Base-by-base conservation (phyloP, 257 asterid genomes). In the Buddleja alternifolia region DNA sequence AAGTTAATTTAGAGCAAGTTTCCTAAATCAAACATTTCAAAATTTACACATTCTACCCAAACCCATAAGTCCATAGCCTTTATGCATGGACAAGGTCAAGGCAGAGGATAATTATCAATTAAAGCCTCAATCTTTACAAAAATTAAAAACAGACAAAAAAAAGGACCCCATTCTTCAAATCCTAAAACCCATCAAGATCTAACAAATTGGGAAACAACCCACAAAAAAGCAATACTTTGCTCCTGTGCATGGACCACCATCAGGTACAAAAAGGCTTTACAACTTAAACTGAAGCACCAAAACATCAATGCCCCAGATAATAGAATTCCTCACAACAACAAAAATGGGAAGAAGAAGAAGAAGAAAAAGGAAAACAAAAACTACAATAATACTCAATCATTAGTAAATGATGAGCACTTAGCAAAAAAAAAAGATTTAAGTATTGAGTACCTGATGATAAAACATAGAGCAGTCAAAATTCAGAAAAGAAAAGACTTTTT, bases 211-310 rank as follows among this genome's bases (percentile, higher is more conserved):
- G 77, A 17, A 39, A 47, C 24, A 46, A 39, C 48, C 2, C 23
- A 29, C 17, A 20, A 55, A 45, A 56, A 58, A 37, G 63, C 50
- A 53, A 0, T 15, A 74, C 34, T 32, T 63, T 46, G 5, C 34
- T 63, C 57, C 47, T 62, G 41, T 79, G 78, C 68, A 64, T 67
- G 78, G 74, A 67, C 78, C 80, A 66, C 48, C 73, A 67, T 71
- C 59, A 36, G 16, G 61, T 62, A 68, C 71, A 57, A 24, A 40
- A 44, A 63, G 71, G 17, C 45, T 47, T 44, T 12, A 20, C 61
- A 41, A 55, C 83, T 74, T 48, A 52, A 62, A 34, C 34, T 63
- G 47, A 67, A 16, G 74, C 67, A 66, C 53, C 66, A 51, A 52
- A 77, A 46, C 71, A 72, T 45, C 65, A 65, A 75, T 63, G 76